phyloP scores from a whole-genome alignment of 2,329 filamentous ascomycete genomes.

The Cytospora leucostoma region DNA sequence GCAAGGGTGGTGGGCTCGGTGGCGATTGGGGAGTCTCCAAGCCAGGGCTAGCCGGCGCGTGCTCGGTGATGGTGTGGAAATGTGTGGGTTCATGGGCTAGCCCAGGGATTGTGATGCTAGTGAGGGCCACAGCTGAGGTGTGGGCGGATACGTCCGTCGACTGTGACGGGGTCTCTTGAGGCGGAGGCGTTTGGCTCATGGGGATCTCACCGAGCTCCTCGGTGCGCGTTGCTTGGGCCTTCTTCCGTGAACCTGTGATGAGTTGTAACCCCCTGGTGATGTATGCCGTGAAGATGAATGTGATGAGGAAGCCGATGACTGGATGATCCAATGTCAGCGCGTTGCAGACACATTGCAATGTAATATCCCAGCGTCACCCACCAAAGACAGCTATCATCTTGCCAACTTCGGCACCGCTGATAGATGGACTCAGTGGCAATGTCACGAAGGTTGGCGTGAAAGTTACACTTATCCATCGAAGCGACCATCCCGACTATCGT shows the following conservation, averaged over 20 bases:
- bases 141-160: slow-evolving; percentile 23
- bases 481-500: slow-evolving; percentile 54
- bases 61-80: slow-evolving; percentile 4
- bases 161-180: slow-evolving; percentile 29
- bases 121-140: slow-evolving; percentile 25
- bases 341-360: not conserved
- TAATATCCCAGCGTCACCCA: slow-evolving; percentile 37
- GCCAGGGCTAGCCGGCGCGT: slow-evolving; percentile 26
- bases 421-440: slow-evolving; percentile 56
- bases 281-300: slow-evolving; percentile 55
- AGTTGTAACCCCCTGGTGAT: slow-evolving; percentile 56
- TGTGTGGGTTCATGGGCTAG: slow-evolving; percentile 24
- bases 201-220: slow-evolving; percentile 56
- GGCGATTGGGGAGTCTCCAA: slow-evolving; percentile 31
- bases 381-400: slow-evolving; percentile 62
- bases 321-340: not conserved
- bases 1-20: slow-evolving; percentile 30
- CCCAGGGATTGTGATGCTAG: slow-evolving; percentile 27
- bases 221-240: slow-evolving; percentile 51
- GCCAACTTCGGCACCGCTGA: slow-evolving; percentile 55
- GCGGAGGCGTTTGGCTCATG: slow-evolving; percentile 37
- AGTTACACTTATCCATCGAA: slow-evolving; percentile 60
- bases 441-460: slow-evolving; percentile 63
- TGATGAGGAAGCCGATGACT: slow-evolving; percentile 58
- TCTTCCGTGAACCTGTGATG: slow-evolving; percentile 53